phyloP scores from a whole-genome alignment of 169 alveolate genomes.

The Prorocentrum cordatum region DNA sequence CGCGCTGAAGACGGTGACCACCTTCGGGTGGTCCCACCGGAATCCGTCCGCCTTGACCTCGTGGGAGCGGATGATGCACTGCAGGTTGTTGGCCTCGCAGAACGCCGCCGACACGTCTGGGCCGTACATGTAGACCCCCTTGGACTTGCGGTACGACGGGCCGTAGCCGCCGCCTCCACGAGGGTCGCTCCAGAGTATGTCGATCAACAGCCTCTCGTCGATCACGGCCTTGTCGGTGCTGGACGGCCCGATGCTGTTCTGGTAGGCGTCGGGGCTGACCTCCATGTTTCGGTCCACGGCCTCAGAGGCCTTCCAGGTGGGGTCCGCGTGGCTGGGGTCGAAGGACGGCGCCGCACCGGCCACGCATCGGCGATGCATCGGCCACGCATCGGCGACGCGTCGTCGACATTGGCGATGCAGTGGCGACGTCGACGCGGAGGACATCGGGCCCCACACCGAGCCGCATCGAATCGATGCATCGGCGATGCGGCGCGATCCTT shows the following conservation, averaged over 20 bases:
- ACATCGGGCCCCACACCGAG: too few species aligned
- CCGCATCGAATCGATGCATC: too few species aligned
- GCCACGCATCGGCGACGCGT: too few species aligned
- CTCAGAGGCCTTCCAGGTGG: too few species aligned
- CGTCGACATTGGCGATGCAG: too few species aligned
- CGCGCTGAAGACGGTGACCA: conserved; percentile 36
- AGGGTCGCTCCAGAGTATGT: conserved; percentile 67
- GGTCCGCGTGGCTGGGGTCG: too few species aligned
- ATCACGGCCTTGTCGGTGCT: conserved; percentile 48
- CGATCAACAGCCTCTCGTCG: conserved; percentile 34
- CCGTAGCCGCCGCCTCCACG: conserved; percentile 69
- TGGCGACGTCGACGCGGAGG: too few species aligned
- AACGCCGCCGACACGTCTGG: conserved; percentile 40
- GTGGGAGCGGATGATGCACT: conserved; percentile 52
- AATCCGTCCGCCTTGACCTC: neutral
- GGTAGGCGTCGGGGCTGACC: conserved; percentile 52
- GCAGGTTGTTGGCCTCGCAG: conserved; percentile 62
- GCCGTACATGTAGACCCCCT: conserved; percentile 66
- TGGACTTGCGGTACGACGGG: conserved; percentile 58
- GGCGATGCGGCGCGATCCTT: too few species aligned
- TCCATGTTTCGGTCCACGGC: conserved; percentile 38
- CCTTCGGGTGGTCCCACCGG: neutral
- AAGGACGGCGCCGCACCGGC: too few species aligned
- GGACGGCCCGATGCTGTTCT: conserved; percentile 27
- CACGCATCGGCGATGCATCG: too few species aligned